Percentiles rank a stretch among this genome's conserved stretches.
Conservation (phyloP, 2,329 filamentous ascomycete species). For the Sporothrix dimorphospora region DNA sequence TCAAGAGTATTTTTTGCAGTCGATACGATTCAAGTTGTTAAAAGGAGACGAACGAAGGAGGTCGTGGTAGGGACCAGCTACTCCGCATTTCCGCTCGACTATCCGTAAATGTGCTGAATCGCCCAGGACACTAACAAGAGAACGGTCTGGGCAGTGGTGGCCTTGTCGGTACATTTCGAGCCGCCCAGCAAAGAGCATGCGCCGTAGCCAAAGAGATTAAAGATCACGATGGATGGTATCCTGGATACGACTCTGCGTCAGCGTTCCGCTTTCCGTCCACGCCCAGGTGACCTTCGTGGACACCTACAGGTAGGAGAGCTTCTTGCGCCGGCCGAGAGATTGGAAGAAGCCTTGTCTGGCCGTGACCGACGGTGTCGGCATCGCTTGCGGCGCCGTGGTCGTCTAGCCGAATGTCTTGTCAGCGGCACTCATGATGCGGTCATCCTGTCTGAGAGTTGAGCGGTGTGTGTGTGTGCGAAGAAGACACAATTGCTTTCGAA, state of each 20-base stretch:
- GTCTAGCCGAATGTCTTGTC: neutral
- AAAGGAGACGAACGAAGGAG: too few relatives aligned
- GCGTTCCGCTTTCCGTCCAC: too few relatives aligned
- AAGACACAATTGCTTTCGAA: neutral
- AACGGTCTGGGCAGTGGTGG: neutral
- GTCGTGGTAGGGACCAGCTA: neutral
- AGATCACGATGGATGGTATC: neutral
- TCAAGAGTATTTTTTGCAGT: too few relatives aligned
- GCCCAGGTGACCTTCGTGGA: neutral
- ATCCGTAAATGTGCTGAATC: neutral
- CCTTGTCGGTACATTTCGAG: neutral
- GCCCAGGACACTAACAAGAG: neutral
- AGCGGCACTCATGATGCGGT: neutral
- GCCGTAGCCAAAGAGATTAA: neutral
- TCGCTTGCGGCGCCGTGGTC: neutral
- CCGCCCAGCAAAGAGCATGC: neutral
- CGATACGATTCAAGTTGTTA: too few relatives aligned
- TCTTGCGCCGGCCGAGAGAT: neutral
- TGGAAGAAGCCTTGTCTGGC: neutral
- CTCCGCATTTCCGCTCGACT: neutral
- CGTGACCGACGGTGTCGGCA: neutral
- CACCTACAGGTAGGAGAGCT: neutral
- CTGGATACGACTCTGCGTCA: neutral
- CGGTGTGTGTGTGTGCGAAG: neutral
- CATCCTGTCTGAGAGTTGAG: neutral